Conservation (phyloP, 2,329 filamentous ascomycete species). For the Aspergillus melleus region DNA sequence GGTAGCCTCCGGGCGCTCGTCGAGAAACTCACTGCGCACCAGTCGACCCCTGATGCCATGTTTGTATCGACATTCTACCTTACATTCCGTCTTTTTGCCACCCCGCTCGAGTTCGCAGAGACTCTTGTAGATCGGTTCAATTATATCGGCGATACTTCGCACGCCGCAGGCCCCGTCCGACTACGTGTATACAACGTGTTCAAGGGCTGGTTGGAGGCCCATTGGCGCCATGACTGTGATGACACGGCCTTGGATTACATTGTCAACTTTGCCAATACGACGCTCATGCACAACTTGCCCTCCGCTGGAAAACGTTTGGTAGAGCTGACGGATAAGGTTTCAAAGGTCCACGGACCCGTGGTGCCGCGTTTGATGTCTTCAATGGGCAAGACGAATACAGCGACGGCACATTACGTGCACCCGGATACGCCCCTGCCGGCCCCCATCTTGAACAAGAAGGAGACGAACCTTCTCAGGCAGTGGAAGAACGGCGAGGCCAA, state of each 20-base stretch:
- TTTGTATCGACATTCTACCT: slow-evolving; percentile 96
- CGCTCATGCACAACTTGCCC: slow-evolving; percentile 68
- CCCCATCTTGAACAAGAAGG: slow-evolving; percentile 71
- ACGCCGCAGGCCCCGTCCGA: slow-evolving; percentile 76
- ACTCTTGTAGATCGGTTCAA: slow-evolving; percentile 89
- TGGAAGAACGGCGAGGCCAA: slow-evolving; percentile 71
- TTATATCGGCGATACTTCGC: slow-evolving; percentile 77
- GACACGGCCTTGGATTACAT: slow-evolving; percentile 73
- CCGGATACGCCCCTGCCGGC: slow-evolving; percentile 71
- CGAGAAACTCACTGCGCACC: slow-evolving; percentile 90
- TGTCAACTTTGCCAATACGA: slow-evolving; percentile 73
- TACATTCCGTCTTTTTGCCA: slow-evolving; percentile 91
- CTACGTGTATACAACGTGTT: slow-evolving; percentile 93
- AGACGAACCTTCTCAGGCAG: slow-evolving; percentile 68
- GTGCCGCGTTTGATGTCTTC: slow-evolving; percentile 82
- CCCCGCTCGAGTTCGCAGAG: slow-evolving; percentile 74
- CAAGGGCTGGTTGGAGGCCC: slow-evolving; percentile 95
- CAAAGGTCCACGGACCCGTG: slow-evolving; percentile 68
- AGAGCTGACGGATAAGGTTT: slow-evolving; percentile 78
- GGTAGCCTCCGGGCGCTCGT: slow-evolving; percentile 87
- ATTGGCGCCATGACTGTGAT: slow-evolving; percentile 86
- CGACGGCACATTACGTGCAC: slow-evolving; percentile 68
- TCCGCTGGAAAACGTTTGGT: slow-evolving; percentile 76
- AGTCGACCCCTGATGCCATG: slow-evolving; percentile 85
- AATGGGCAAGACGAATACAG: slow-evolving; percentile 82